phyloP scores from a whole-genome alignment of 371 early-diverging fungal species.

The Capillidium heterosporum region DNA sequence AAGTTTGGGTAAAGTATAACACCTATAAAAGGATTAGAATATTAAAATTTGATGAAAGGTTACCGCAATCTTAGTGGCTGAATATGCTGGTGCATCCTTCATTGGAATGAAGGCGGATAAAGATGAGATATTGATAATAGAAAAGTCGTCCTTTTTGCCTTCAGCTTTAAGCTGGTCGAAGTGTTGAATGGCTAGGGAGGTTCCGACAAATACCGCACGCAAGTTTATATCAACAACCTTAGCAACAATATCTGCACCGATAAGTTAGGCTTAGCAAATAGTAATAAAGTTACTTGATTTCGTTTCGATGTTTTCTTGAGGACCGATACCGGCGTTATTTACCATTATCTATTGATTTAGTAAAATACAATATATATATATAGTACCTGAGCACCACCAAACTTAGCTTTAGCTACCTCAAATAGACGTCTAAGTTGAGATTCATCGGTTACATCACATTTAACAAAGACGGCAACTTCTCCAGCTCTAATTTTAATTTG shows the following conservation, averaged over 20 bases:
- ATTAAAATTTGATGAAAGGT: neutral
- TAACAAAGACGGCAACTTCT: neutral
- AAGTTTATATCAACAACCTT: neutral
- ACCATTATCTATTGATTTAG: neutral
- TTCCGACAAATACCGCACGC: neutral
- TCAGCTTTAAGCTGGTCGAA: neutral
- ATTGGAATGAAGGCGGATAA: neutral
- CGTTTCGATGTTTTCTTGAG: neutral
- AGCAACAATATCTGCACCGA: neutral
- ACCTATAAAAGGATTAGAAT: neutral
- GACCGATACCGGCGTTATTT: slow-evolving; percentile 1
- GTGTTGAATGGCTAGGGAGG: neutral
- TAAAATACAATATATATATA: neutral
- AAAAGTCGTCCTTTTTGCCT: neutral
- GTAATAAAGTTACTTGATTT: neutral
- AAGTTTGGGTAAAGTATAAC: neutral
- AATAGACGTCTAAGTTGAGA: neutral
- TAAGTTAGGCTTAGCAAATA: neutral
- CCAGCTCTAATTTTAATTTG: neutral
- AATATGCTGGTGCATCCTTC: neutral
- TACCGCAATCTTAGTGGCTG: neutral
- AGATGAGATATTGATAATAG: neutral
- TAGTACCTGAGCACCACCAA: slow-evolving; percentile 3
- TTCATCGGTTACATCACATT: neutral
- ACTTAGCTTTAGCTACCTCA: neutral